These are phyloP conservation scores for Apium graveolens DNA, from an alignment of 129 eudicot genomes.

Conservation along the genomic window DNA sequence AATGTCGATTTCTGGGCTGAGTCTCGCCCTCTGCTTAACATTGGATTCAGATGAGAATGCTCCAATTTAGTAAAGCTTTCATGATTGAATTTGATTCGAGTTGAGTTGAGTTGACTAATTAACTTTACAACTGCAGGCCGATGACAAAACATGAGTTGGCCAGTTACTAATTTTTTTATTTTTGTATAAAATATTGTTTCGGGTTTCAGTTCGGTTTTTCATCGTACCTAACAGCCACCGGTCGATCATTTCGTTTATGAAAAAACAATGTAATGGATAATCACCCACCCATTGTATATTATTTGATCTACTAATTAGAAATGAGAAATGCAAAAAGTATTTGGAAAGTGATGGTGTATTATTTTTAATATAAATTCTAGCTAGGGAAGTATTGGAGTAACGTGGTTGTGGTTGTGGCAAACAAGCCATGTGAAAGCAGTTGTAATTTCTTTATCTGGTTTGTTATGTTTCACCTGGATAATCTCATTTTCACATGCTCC, in stretches of 20 bases:
- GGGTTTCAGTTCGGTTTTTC: neutral
- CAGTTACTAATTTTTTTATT: conserved; percentile 1
- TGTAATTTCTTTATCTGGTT: neutral
- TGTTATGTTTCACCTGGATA: conserved; percentile 11
- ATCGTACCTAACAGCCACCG: neutral
- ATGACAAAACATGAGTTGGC: neutral
- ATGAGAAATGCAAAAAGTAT: neutral
- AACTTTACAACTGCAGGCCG: conserved; percentile 2
- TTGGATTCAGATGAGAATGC: conserved; percentile 23
- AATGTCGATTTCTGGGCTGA: conserved; percentile 35
- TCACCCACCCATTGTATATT: neutral
- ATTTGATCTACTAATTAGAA: neutral
- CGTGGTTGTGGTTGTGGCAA: neutral
- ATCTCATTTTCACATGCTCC: neutral
- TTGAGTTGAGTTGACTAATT: conserved; percentile 27
- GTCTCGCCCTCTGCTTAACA: conserved; percentile 41
- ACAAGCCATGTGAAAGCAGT: conserved; percentile 7
- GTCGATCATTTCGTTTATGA: neutral
- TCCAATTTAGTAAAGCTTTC: conserved; percentile 5
- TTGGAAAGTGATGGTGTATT: neutral
- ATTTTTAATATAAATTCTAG: too few species aligned
- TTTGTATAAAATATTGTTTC: neutral
- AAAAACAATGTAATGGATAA: neutral
- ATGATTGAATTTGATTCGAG: conserved; percentile 22
- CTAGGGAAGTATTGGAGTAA: neutral